phyloP scores from a whole-genome alignment of 2,329 filamentous ascomycete species.

The Paecilomyces variotii region DNA sequence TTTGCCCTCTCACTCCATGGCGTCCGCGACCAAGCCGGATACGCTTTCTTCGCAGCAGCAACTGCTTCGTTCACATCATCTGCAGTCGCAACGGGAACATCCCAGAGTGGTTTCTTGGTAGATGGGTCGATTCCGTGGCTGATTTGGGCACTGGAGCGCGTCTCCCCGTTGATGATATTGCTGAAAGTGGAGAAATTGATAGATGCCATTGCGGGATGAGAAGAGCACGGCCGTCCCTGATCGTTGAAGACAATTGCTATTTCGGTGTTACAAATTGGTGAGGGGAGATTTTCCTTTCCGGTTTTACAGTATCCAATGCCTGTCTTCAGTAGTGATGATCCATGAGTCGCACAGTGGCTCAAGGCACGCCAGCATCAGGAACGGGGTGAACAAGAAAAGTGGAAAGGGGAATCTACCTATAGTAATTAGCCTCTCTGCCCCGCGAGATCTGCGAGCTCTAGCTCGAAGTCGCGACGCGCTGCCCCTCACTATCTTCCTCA shows the following conservation, averaged over 20 bases:
- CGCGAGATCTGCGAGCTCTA: background rate
- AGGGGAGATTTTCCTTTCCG: background rate
- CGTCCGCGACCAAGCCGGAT: conserved; percentile 41
- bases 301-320: background rate
- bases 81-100: conserved; percentile 37
- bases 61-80: conserved; percentile 42
- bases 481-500: background rate
- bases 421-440: background rate
- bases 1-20: conserved; percentile 37
- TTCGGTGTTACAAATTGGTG: background rate
- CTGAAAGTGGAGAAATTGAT: conserved; percentile 25
- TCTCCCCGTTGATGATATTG: conserved; percentile 41
- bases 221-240: no score
- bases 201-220: background rate
- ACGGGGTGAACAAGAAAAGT: background rate
- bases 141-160: conserved; percentile 22
- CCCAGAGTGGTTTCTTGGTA: conserved; percentile 38
- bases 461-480: background rate
- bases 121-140: conserved; percentile 39
- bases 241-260: no score
- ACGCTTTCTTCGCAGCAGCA: conserved; percentile 38
- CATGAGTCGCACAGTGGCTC: no score
- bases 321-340: background rate
- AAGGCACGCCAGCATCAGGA: no score
- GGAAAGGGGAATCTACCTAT: no score